Conservation (phyloP, 371 early-diverging fungal genomes). For the Mucor piriformis region DNA sequence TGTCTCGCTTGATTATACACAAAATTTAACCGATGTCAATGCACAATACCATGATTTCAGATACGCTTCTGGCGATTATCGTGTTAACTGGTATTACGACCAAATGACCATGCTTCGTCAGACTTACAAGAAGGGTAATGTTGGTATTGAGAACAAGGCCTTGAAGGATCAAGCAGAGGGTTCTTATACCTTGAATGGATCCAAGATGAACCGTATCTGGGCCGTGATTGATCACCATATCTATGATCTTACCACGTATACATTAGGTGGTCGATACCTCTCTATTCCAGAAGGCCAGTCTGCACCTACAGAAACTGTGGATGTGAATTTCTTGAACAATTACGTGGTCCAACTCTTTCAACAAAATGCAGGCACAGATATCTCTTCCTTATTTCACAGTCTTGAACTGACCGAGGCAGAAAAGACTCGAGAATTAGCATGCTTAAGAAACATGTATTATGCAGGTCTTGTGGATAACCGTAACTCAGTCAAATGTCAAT, state of each 20-base stretch:
- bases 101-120: constrained; percentile 50
- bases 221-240: constrained; percentile 60
- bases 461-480: constrained; percentile 84
- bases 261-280: constrained; percentile 39
- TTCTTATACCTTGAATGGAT: constrained; percentile 27
- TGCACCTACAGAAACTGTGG: constrained; percentile 25
- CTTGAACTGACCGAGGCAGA: constrained; percentile 22
- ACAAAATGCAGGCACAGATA: constrained; percentile 58
- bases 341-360: constrained; percentile 57
- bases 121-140: constrained; percentile 48
- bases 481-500: constrained; percentile 71
- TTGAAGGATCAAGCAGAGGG: constrained; percentile 33
- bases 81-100: constrained; percentile 54
- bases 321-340: constrained; percentile 44
- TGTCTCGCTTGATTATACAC: constrained; percentile 35
- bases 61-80: constrained; percentile 26
- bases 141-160: constrained; percentile 36
- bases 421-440: constrained; percentile 44
- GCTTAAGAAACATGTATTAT: constrained; percentile 76
- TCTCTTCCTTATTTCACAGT: constrained; percentile 55
- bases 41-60: constrained; percentile 49
- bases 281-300: constrained; percentile 26
- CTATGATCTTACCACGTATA: constrained; percentile 65
- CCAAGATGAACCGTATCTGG: constrained; percentile 49
- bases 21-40: constrained; percentile 39